Conservation (phyloP, 495 filamentous ascomycete species). For the Tuber indicum region DNA sequence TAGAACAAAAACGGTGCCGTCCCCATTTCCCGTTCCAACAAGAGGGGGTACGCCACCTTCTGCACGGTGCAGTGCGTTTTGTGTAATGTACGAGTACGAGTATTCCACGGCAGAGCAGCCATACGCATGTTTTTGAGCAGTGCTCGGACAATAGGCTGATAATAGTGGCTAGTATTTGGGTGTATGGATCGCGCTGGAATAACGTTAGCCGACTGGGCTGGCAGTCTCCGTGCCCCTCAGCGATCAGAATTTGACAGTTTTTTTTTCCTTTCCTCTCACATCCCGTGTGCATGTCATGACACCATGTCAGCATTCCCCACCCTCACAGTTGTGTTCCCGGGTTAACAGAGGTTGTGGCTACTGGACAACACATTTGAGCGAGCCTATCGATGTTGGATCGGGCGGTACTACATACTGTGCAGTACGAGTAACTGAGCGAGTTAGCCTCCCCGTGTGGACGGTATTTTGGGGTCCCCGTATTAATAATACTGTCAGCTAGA, state of each 20-base stretch:
- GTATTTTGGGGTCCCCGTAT: background rate
- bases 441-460: background rate
- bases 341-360: background rate
- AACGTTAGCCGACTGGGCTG: background rate
- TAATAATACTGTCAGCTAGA: background rate
- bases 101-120: background rate
- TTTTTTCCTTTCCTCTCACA: background rate
- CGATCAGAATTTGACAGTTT: background rate
- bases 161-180: background rate
- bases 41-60: background rate
- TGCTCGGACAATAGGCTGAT: background rate
- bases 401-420: background rate
- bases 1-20: background rate
- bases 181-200: background rate
- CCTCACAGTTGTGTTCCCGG: background rate
- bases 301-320: slow-evolving; percentile 3
- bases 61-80: background rate
- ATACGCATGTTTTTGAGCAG: background rate
- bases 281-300: background rate
- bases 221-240: background rate
- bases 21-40: background rate
- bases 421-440: background rate
- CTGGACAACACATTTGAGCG: background rate
- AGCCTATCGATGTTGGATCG: background rate
- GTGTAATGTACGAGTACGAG: background rate